Percentiles rank a stretch among this genome's conserved stretches.
Evolutionary conservation across 495 filamentous ascomycete genomes (phyloP).

Genomic region (Daldinia vernicosa): DNA sequence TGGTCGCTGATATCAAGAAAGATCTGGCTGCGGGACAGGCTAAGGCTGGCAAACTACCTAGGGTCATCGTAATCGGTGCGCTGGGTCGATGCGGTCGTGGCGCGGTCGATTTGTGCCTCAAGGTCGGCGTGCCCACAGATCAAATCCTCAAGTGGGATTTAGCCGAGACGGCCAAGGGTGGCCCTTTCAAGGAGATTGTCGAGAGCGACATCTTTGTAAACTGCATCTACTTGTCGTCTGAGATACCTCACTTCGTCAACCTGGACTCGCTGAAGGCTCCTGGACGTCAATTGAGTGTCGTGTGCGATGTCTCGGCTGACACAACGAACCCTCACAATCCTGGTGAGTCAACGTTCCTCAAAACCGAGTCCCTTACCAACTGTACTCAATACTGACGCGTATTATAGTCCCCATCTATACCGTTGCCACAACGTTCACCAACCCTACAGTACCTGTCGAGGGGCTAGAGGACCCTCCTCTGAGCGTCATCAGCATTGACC

Average conservation of each 20-base stretch:
- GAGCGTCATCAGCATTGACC: slow-evolving; percentile 88
- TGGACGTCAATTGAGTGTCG: slow-evolving; percentile 78
- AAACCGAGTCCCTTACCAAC: neutral
- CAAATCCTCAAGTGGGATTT: slow-evolving; percentile 93
- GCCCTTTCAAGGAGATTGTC: slow-evolving; percentile 88
- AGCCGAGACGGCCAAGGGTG: slow-evolving; percentile 82
- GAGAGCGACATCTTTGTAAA: slow-evolving; percentile 86
- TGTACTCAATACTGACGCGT: neutral
- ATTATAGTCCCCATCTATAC: slow-evolving; percentile 82
- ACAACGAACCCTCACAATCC: slow-evolving; percentile 74
- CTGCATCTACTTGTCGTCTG: slow-evolving; percentile 81
- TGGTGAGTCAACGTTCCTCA: slow-evolving; percentile 45
- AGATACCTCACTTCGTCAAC: slow-evolving; percentile 79
- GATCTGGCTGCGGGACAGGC: slow-evolving; percentile 65
- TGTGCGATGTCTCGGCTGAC: slow-evolving; percentile 87
- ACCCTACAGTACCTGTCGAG: slow-evolving; percentile 81
- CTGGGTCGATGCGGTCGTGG: slow-evolving; percentile 88
- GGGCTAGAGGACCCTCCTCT: slow-evolving; percentile 65
- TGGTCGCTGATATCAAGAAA: slow-evolving; percentile 78
- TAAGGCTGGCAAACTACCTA: slow-evolving; percentile 58
- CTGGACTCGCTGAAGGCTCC: slow-evolving; percentile 71
- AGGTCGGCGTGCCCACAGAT: slow-evolving; percentile 76
- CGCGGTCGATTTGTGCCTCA: slow-evolving; percentile 79
- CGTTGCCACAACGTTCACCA: slow-evolving; percentile 80
- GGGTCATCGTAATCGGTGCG: slow-evolving; percentile 70